Conservation (phyloP, 2,329 filamentous ascomycete genomes). For the Calonectria crousiana region DNA sequence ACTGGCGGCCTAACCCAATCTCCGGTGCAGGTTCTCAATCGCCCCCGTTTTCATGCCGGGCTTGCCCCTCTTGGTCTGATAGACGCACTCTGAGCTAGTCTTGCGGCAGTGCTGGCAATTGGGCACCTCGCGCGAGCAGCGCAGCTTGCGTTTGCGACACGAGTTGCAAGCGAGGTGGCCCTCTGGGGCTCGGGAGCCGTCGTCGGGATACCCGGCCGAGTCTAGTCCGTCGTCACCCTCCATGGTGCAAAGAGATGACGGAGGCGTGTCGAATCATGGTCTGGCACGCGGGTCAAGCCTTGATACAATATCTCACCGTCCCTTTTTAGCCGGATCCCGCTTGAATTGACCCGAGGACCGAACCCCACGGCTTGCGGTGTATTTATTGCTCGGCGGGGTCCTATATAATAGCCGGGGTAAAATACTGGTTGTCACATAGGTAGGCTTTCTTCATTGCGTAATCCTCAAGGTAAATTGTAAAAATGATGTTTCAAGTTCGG, state of each 20-base stretch:
- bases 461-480: neutral
- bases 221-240: constrained; percentile 9
- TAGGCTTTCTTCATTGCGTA: neutral
- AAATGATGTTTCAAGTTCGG: neutral
- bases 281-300: neutral
- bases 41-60: constrained; percentile 54
- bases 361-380: neutral
- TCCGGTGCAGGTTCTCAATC: constrained; percentile 50
- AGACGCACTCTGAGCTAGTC: constrained; percentile 40
- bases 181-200: constrained; percentile 4
- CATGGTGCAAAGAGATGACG: neutral
- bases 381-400: neutral
- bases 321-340: constrained; percentile 1
- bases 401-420: neutral
- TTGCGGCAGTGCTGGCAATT: constrained; percentile 19
- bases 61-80: constrained; percentile 47
- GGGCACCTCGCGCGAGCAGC: constrained; percentile 9
- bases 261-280: neutral
- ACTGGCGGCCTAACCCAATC: constrained; percentile 42
- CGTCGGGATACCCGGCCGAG: constrained; percentile 5
- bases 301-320: constrained; percentile 1
- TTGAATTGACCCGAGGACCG: neutral
- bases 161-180: constrained; percentile 8
- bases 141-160: constrained; percentile 19
- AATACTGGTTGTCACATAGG: neutral